A percentile compares a stretch with the other conserved stretches of the same genome.
Evolutionary conservation across 2,329 filamentous ascomycete species (phyloP).

Genomic region (Mariannaea elegans): DNA sequence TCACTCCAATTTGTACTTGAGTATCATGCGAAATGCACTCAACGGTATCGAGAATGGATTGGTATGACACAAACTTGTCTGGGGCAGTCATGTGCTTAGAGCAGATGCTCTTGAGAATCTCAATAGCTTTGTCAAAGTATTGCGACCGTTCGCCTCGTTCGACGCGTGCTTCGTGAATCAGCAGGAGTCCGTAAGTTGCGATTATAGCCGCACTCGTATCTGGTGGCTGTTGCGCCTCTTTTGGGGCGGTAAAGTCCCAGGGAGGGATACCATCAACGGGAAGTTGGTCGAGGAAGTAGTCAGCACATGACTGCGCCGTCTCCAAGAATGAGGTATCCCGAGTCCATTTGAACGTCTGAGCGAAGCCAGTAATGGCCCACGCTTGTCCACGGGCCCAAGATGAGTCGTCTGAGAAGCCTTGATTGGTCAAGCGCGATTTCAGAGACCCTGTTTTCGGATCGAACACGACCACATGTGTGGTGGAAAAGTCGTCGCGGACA

Average conservation of each 20-base stretch:
- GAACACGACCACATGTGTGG: constrained; percentile 57
- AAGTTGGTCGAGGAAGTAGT: constrained; percentile 52
- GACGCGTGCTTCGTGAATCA: constrained; percentile 43
- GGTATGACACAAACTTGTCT: neutral
- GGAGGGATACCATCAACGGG: constrained; percentile 45
- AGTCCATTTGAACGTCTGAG: constrained; percentile 57
- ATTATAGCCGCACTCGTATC: constrained; percentile 51
- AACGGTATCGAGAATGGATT: constrained; percentile 31
- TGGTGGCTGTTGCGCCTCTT: constrained; percentile 39
- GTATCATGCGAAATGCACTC: constrained; percentile 22
- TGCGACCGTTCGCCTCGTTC: constrained; percentile 25
- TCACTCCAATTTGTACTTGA: neutral
- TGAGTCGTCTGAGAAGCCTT: constrained; percentile 53
- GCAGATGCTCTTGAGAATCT: constrained; percentile 16
- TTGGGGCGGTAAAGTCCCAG: constrained; percentile 58
- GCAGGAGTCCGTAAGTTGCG: constrained; percentile 49
- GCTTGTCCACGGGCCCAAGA: constrained; percentile 60
- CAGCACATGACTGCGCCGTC: constrained; percentile 52
- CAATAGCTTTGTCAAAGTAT: constrained; percentile 7
- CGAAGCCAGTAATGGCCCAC: constrained; percentile 59
- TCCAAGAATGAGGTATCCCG: constrained; percentile 50
- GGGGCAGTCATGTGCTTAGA: constrained; percentile 32
- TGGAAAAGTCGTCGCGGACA: constrained; percentile 49
- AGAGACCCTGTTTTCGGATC: constrained; percentile 50
- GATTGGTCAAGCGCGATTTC: constrained; percentile 55